Conservation (phyloP, 2,329 filamentous ascomycete species). For the Metarhizium humberi region DNA sequence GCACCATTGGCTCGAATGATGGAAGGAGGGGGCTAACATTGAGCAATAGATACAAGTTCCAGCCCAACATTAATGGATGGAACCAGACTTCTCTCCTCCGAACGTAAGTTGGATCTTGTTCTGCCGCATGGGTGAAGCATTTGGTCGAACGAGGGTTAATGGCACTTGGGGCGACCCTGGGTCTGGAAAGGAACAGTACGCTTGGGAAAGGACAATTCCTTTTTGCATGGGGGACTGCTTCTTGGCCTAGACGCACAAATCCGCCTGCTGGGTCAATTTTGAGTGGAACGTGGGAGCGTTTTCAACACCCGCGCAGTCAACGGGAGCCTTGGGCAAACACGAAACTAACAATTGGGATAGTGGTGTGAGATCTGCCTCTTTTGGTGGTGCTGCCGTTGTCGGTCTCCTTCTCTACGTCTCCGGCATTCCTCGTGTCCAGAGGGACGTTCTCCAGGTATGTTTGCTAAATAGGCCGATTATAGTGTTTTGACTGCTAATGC, state of each 20-base stretch:
- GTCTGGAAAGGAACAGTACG: background rate
- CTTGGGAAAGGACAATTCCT: background rate
- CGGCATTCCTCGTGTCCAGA: conserved; percentile 51
- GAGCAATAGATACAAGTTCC: conserved; percentile 45
- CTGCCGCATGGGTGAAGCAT: background rate
- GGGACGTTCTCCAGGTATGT: conserved; percentile 46
- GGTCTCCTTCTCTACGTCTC: conserved; percentile 52
- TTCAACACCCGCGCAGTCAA: background rate
- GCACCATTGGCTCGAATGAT: background rate
- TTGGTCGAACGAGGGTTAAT: background rate
- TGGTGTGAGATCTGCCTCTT: conserved; percentile 29
- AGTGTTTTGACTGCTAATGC: background rate
- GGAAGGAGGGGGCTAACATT: conserved; percentile 16
- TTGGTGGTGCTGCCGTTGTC: conserved; percentile 48
- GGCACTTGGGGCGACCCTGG: background rate
- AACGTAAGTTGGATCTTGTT: conserved; percentile 36
- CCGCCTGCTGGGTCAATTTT: background rate
- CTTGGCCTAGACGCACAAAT: background rate
- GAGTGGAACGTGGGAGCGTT: background rate
- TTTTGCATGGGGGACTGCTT: background rate
- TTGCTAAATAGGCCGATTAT: conserved; percentile 11
- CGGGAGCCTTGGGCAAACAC: background rate
- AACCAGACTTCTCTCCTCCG: conserved; percentile 31
- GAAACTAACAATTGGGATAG: conserved; percentile 5
- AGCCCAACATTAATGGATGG: conserved; percentile 45